Conservation (phyloP, 2,329 filamentous ascomycete species). For the Keithomyces neogunnii region DNA sequence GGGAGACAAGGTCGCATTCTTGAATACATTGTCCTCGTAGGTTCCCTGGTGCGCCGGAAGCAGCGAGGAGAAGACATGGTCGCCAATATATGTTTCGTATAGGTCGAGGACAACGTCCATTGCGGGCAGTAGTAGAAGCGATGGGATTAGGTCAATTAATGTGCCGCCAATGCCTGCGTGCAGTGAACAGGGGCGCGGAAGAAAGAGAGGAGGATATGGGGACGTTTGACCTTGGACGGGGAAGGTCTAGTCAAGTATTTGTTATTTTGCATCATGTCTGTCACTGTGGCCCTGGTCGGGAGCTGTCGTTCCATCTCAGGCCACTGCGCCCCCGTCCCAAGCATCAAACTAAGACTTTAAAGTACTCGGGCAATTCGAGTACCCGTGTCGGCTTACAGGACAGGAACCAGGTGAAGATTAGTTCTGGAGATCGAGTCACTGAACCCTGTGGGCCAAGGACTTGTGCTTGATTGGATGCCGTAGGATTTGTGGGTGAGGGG, state of each 20-base stretch:
- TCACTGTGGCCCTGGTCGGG: too few species aligned
- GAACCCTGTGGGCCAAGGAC: background rate
- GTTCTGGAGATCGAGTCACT: too few species aligned
- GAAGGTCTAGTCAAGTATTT: background rate
- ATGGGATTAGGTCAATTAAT: background rate
- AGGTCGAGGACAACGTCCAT: constrained; percentile 93
- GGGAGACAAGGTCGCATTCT: constrained; percentile 45
- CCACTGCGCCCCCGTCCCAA: too few species aligned
- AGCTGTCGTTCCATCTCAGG: too few species aligned
- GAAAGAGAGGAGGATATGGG: background rate
- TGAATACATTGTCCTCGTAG: constrained; percentile 41
- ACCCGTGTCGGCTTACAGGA: too few species aligned
- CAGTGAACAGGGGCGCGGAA: background rate
- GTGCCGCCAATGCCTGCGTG: background rate
- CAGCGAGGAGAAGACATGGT: constrained; percentile 65
- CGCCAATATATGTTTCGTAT: constrained; percentile 72
- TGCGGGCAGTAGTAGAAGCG: constrained; percentile 19
- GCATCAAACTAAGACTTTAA: too few species aligned
- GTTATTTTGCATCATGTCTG: background rate
- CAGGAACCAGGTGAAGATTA: too few species aligned
- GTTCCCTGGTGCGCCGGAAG: constrained; percentile 51
- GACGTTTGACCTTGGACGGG: too few species aligned
- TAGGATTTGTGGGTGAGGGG: background rate
- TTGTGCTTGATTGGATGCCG: background rate
- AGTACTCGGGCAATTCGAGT: too few species aligned